phyloP scores from a whole-genome alignment of 306 rosid species.

The Glycine soja region DNA sequence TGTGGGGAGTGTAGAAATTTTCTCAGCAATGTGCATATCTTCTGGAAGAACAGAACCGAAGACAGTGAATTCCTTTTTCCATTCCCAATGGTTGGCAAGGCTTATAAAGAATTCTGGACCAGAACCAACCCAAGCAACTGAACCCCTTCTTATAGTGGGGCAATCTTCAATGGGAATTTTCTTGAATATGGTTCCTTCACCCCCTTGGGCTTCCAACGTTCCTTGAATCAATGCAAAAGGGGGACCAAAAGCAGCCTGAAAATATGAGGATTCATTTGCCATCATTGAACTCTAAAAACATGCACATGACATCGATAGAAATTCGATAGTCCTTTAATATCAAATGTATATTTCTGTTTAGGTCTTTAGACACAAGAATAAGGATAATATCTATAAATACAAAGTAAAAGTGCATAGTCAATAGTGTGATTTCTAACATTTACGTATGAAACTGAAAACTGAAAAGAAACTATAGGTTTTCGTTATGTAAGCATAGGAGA shows the following conservation, averaged over 20 bases:
- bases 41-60: conserved; percentile 77
- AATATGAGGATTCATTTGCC: conserved; percentile 19
- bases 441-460: no score
- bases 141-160: conserved; percentile 68
- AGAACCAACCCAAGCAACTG: conserved; percentile 74
- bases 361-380: no score
- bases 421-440: no score
- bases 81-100: conserved; percentile 68
- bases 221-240: conserved; percentile 77
- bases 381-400: no score
- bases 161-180: conserved; percentile 64
- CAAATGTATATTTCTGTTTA: no score
- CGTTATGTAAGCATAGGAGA: no score
- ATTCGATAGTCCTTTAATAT: neutral
- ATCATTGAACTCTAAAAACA: neutral
- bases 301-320: neutral
- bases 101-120: conserved; percentile 73
- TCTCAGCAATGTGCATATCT: conserved; percentile 73
- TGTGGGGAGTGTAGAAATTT: conserved; percentile 63
- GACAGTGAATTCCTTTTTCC: conserved; percentile 64
- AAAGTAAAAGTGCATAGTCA: no score
- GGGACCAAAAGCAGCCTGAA: conserved; percentile 68
- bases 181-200: conserved; percentile 52
- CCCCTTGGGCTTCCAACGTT: conserved; percentile 55
- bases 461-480: no score